Conservation (phyloP, 1,284 basidiomycete species). For the Ustilago hordei region DNA sequence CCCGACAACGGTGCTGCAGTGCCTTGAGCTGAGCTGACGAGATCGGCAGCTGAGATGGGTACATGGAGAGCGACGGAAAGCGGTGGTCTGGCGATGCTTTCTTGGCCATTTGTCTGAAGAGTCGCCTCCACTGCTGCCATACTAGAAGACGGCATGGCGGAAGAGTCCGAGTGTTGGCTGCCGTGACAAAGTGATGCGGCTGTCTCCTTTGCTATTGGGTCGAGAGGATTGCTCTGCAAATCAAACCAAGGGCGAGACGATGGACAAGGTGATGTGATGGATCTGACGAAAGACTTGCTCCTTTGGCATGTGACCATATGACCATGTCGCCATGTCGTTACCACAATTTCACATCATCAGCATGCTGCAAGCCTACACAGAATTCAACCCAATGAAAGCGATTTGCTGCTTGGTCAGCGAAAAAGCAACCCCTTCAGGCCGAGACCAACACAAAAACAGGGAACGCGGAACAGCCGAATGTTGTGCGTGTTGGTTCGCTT, state of each 20-base stretch:
- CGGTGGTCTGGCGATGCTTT: slow-evolving; percentile 28
- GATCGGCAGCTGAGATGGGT: slow-evolving; percentile 32
- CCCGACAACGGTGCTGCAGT: slow-evolving; percentile 21
- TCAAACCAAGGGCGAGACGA: background rate
- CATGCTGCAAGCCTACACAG: background rate
- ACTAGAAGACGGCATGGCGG: slow-evolving; percentile 48
- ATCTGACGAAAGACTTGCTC: background rate
- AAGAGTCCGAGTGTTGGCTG: background rate
- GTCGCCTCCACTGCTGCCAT: slow-evolving; percentile 52
- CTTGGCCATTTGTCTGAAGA: slow-evolving; percentile 24
- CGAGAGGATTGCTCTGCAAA: background rate
- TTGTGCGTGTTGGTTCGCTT: background rate
- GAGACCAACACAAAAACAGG: slow-evolving; percentile 32
- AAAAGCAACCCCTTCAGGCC: background rate
- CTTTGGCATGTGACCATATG: background rate
- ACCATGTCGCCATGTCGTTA: background rate
- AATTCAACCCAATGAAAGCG: slow-evolving; percentile 1
- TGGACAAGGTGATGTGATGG: background rate
- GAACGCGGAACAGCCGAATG: slow-evolving; percentile 2
- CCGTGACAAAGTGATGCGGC: background rate
- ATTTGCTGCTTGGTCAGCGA: slow-evolving; percentile 3
- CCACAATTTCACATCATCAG: background rate
- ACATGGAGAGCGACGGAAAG: slow-evolving; percentile 44
- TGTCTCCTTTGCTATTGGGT: background rate
- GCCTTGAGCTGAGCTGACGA: slow-evolving; percentile 30